A percentile compares a stretch with the other conserved stretches of the same genome.
These are phyloP conservation scores for Dendrocalamus latiflorus DNA, from an alignment of 202 grass and related monocot genomes.

Conservation along the genomic window DNA sequence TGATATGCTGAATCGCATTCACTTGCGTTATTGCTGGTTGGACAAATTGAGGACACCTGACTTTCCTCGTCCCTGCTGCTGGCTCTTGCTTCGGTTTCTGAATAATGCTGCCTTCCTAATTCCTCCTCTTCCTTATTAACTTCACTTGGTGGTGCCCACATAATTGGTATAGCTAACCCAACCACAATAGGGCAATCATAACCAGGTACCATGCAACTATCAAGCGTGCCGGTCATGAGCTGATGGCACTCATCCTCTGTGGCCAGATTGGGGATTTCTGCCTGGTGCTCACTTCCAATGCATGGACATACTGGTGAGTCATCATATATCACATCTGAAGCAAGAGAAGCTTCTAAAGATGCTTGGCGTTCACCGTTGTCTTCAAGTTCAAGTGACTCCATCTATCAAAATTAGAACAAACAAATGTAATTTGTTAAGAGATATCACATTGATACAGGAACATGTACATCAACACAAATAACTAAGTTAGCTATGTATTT, in stretches of 20 bases:
- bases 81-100: slow-evolving; percentile 20
- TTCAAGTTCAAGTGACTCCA: slow-evolving; percentile 37
- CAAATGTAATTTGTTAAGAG: slow-evolving; percentile 3
- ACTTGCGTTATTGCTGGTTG: slow-evolving; percentile 19
- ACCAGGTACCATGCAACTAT: slow-evolving; percentile 8
- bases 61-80: slow-evolving; percentile 4
- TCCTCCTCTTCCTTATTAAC: slow-evolving; percentile 33
- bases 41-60: slow-evolving; percentile 25
- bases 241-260: slow-evolving; percentile 32
- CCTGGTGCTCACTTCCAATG: too few relatives aligned
- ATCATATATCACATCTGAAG: slow-evolving; percentile 51
- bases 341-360: slow-evolving; percentile 40
- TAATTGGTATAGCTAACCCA: slow-evolving; percentile 57
- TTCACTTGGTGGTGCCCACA: slow-evolving; percentile 39
- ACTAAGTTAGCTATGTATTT: not conserved
- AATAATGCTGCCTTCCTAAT: not conserved
- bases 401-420: slow-evolving; percentile 37
- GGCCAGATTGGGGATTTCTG: slow-evolving; percentile 51
- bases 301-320: slow-evolving; percentile 53
- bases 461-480: slow-evolving; percentile 17
- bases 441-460: slow-evolving; percentile 17
- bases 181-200: slow-evolving; percentile 43
- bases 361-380: slow-evolving; percentile 28
- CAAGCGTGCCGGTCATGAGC: slow-evolving; percentile 16
- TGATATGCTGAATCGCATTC: slow-evolving; percentile 16